Evolutionary conservation across 306 rosid genomes (phyloP).

Genomic region (Glycine latifolia): DNA sequence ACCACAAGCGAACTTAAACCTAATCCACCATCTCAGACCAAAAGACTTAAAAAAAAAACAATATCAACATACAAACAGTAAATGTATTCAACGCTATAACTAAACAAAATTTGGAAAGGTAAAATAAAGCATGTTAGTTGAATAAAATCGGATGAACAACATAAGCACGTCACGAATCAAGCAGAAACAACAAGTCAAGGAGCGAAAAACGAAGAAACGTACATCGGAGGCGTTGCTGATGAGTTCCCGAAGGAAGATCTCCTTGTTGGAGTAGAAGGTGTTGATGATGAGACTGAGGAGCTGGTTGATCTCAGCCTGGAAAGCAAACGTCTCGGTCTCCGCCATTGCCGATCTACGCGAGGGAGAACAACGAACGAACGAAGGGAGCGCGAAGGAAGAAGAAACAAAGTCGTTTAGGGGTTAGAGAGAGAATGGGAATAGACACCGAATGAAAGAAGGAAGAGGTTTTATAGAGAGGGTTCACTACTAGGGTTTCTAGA

Average conservation of each 20-base stretch:
- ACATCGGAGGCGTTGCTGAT: conserved; percentile 93
- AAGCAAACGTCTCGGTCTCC: conserved; percentile 84
- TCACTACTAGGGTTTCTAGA: conserved; percentile 76
- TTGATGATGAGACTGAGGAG: conserved; percentile 93
- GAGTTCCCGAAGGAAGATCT: conserved; percentile 93
- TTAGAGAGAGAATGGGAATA: neutral
- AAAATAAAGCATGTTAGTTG: fast-evolving
- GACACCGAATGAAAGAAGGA: neutral
- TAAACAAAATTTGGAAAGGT: neutral
- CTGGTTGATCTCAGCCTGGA: conserved; percentile 99
- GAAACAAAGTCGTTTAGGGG: conserved; percentile 12
- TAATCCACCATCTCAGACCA: neutral
- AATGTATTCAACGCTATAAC: neutral
- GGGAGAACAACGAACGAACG: too few species aligned
- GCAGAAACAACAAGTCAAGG: neutral
- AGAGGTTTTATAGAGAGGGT: conserved; percentile 22
- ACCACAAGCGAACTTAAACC: neutral
- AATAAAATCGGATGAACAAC: neutral
- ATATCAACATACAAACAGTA: neutral
- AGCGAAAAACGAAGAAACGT: neutral
- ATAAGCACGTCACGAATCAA: neutral
- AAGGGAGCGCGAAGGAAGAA: neutral
- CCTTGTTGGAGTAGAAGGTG: conserved; percentile 97
- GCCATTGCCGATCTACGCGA: conserved; percentile 52
- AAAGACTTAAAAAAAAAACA: neutral